A percentile compares a stretch with the other conserved stretches of the same genome.
Conservation (phyloP, 768 basidiomycete genomes). For the Roridomyces roridus region DNA sequence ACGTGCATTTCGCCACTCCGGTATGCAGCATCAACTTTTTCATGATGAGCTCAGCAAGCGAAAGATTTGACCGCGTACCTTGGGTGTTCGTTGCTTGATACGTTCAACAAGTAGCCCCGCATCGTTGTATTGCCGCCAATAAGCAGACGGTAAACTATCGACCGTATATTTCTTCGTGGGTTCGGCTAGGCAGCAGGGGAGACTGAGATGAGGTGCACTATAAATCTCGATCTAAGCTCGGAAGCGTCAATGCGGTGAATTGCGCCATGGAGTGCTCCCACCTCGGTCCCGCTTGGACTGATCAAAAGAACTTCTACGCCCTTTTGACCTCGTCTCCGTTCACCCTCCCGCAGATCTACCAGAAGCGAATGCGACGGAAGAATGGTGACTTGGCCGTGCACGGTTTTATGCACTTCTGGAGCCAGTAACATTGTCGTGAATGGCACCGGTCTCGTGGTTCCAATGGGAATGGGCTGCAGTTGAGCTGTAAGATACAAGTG, state of each 20-base stretch:
- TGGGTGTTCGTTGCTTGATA: conserved; percentile 59
- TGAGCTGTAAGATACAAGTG: background rate
- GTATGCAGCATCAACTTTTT: conserved; percentile 55
- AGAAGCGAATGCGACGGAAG: conserved; percentile 56
- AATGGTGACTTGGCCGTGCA: conserved; percentile 54
- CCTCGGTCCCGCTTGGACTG: conserved; percentile 44
- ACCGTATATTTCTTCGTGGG: conserved; percentile 42
- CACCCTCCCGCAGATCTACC: conserved; percentile 62
- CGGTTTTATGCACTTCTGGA: conserved; percentile 52
- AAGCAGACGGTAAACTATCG: conserved; percentile 43
- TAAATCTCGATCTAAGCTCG: conserved; percentile 48
- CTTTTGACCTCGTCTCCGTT: conserved; percentile 50
- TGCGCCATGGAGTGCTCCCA: conserved; percentile 20
- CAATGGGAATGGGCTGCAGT: conserved; percentile 32
- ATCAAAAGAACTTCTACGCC: conserved; percentile 55
- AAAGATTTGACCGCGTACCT: conserved; percentile 38
- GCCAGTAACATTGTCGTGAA: conserved; percentile 42
- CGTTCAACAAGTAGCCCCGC: conserved; percentile 50
- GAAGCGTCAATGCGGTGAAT: background rate
- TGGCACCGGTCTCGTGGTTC: conserved; percentile 42
- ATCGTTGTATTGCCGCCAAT: conserved; percentile 55
- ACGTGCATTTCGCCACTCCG: conserved; percentile 45
- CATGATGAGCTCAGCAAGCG: background rate
- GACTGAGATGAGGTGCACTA: conserved; percentile 55
- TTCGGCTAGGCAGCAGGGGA: conserved; percentile 55